Evolutionary conservation across 2,329 filamentous ascomycete genomes (phyloP), one percentile per base, ranked within the genome.

Genomic region (Scleromitrula shiraiana): DNA sequence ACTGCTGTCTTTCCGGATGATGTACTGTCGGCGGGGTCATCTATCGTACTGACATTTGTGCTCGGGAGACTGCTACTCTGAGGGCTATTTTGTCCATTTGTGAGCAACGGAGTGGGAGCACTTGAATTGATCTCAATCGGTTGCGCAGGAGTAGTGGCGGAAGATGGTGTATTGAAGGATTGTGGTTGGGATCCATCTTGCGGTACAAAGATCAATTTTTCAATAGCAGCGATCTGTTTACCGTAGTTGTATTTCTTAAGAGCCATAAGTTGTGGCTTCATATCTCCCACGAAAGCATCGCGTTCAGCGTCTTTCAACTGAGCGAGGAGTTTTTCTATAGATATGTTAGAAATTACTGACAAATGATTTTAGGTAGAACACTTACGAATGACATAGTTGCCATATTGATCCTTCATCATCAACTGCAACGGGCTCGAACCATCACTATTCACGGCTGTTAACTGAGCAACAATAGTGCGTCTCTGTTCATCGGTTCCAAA

Each of bases 351-450:
- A 17, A 4, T 9, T 17, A 20, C 33, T 4, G 15, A 6, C 10
- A 17, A 10, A 5, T 17, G 6, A 1, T 36, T 19, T 36, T 17
- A 9, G 19, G 33, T 35, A 30, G 10, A 7, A 36, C 9, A 80
- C 88, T 80, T 79, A 95, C 89, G 91, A 53, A 97, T 85, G 5
- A 97, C 91, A 64, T 97, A 98, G 66, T 98, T 98, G 51, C 88
- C 93, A 64, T 83, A 97, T 55, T 88, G 85, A 63, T 98, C 91
- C 55, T 83, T 86, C 75, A 96, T 89, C 68, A 96, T 75, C 19
- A 77, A 73, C 53, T 84, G 75, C 30, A 97, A 69, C n/a, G 82
- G 78, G 48, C 74, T 83, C 48, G 81, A 79, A 10, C 85, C 85
- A 36, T 85, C 78, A 7, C 76, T 74, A 45, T 78, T 77, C 14